Base-by-base conservation (phyloP, 176 grass and related monocot species). In the Hsuehochloa calcarea region DNA sequence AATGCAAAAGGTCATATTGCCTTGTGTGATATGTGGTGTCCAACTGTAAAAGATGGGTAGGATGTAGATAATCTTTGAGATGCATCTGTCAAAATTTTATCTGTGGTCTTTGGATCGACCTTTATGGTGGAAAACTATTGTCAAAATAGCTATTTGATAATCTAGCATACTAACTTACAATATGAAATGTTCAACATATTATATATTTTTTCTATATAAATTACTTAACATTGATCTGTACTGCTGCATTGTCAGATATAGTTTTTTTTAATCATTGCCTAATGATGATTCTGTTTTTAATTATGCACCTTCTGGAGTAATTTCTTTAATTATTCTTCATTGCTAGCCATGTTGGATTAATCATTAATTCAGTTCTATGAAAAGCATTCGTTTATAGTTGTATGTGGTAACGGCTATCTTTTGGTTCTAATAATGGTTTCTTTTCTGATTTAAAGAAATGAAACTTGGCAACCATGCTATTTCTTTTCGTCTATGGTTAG, bases 321-420 rank as follows among this genome's bases (percentile, higher is more conserved):
- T 58, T 82, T 58, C 12, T 54, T 76, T 75, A 34, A 1, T 39
- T 82, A 3, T 8, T 45, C 44, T 45, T 45, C 44, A 45, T 45
- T 45, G 10, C 10, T 45, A 45, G 23, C 20, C 17, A 41, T 72
- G 49, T 89, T 78, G 8, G 43, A 51, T 47, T 27, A 50, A 83
- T 50, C 54, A 44, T 74, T 50, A 66, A 13, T 87, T 87, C 50
- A 46, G 22, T 68, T 55, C 14, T 82, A 19, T 76, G 12, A 49
- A 75, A 75, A 61, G 22, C 41, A 45, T 15, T n/a, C 19, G 7
- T 66, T 47, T 2, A 70, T 73, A 58, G 3, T 44, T 85, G 26
- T 35, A n/a, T 55, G 15, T 56, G 19, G 67, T 74, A 66, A 26
- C n/a, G 45, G 5, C 55, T 78, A 0, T 79, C 14, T 73, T 60